Evolutionary conservation across 2,329 filamentous ascomycete species (phyloP).

Genomic region (Verticillium klebahnii): DNA sequence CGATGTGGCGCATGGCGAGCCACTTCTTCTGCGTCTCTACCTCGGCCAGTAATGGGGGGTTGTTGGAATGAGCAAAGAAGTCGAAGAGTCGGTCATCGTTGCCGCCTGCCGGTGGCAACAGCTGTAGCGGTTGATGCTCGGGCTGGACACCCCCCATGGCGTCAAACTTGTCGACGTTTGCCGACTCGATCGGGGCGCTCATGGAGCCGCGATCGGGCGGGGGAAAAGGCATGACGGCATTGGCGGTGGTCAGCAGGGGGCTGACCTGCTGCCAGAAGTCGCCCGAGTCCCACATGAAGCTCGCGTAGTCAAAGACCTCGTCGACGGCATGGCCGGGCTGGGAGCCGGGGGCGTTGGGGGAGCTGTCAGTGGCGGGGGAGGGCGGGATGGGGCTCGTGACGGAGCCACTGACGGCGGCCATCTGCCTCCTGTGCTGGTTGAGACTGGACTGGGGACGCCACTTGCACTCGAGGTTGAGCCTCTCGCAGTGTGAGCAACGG

Average conservation of each 20-base stretch:
- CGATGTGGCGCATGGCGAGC: conserved; percentile 40
- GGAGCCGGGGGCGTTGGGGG: conserved; percentile 18
- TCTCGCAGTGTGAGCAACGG: conserved; percentile 47
- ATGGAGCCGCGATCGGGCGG: neutral
- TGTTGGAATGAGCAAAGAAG: conserved; percentile 42
- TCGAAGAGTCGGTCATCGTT: conserved; percentile 28
- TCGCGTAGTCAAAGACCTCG: conserved; percentile 40
- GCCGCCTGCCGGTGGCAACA: conserved; percentile 6
- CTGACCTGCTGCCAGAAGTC: conserved; percentile 27
- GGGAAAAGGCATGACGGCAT: neutral
- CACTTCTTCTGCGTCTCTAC: conserved; percentile 48
- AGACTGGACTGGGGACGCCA: conserved; percentile 32
- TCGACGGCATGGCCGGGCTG: conserved; percentile 27
- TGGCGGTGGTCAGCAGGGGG: neutral
- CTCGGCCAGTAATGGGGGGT: conserved; percentile 45
- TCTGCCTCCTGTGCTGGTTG: conserved; percentile 9
- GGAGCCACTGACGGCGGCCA: conserved; percentile 15
- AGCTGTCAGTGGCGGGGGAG: conserved; percentile 22
- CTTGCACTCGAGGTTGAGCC: conserved; percentile 47
- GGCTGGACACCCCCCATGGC: conserved; percentile 13
- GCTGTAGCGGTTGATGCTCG: conserved; percentile 16
- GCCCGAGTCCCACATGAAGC: conserved; percentile 40
- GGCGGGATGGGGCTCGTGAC: conserved; percentile 13
- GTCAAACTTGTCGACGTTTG: conserved; percentile 2
- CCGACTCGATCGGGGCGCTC: neutral